Base-by-base conservation (phyloP, 2,329 filamentous ascomycete genomes). In the Venturia carpophila region DNA sequence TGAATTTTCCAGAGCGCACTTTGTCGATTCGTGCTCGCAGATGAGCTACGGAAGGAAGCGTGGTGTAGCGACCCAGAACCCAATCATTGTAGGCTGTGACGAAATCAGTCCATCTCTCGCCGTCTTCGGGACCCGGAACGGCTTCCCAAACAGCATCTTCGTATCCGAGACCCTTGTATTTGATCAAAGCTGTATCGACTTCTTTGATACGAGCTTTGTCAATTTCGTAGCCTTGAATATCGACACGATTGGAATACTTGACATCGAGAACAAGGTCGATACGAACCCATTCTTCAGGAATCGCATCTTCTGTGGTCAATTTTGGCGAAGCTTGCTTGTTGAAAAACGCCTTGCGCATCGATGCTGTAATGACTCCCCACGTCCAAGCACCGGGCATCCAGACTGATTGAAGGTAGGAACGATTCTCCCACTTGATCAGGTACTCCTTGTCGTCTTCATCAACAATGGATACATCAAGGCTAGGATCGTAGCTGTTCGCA, bases 321-420 rank as follows among this genome's bases (percentile, higher is more conserved):
- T 87, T 89, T 0, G 90, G 88, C 49, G 83, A 82, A 19, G 81
- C 78, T 19, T 89, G 84, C 24, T 87, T 87, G 73, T 89, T 94
- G 65, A 83, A 79, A 73, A 97, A 99, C 0, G 91, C 81, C 11
- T 81, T 84, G 19, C 91, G 86, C 86, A 90, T 95, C 0, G 74
- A 66, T 3, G 76, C 70, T 15, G 82, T 77, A 19, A 84, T 83
- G 11, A 88, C 81, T 6, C 92, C 91, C 80, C 85, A 93, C 0
- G 96, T 83, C 94, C 94, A 99, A 19, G 88, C 82, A 15, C 93
- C 94, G 11, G 91, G 86, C 82, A 91, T 89, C 94, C 95, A 99
- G 7, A 80, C 82, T 64, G 90, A 91, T 68, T 90, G 87, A 68
- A 87, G 88, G 71, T 97, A 95, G 0, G 93, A 96, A 65, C 84